Base-by-base conservation (phyloP, 768 basidiomycete genomes). In the Mycena venus region DNA sequence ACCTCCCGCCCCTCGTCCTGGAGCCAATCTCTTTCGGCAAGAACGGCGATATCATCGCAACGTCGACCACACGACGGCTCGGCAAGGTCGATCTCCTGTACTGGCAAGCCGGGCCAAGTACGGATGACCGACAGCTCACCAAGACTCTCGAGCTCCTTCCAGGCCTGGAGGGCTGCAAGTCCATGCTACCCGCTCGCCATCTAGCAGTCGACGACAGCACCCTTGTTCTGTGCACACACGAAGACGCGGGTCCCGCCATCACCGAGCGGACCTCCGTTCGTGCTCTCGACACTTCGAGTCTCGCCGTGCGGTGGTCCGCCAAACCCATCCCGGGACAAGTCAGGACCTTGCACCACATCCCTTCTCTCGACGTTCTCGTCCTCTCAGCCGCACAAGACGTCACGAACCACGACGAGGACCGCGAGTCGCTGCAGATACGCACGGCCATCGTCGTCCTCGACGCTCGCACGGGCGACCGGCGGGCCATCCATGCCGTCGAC, bases 121-220 rank as follows among this genome's bases (percentile, higher is more conserved):
- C 27, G 67, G 56, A 36, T 32, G 40, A 32, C 42, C 67, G 53
- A 56, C 65, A 55, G 65, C 53, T 55, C 59, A 70, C 59, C 49
- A 70, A 70, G 47, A 70, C 60, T 47, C 69, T 70, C 60, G 69
- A 70, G 60, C 69, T 70, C 51, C 69, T 61, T 38, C 69, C 69
- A 32, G 36, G 44, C 21, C 49, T 61, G 69, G 59, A 61, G 44
- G 60, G 47, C 47, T 70, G 69, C 69, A 55, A 40, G 60, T 51
- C 69, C 59, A 70, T 70, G 69, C 47, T 62, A 36, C 49, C 69
- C n/a, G 0, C 4, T 38, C 47, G 49, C 47, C 49, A 63, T 70
- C 44, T 70, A 27, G 49, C 69, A 27, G 12, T 70, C 59, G 60
- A 70, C 11, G 69, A 70, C 44, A 63, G 60, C 36, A 70, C 47